Conservation (phyloP, 495 filamentous ascomycete species). For the Hyaloscypha bicolor region DNA sequence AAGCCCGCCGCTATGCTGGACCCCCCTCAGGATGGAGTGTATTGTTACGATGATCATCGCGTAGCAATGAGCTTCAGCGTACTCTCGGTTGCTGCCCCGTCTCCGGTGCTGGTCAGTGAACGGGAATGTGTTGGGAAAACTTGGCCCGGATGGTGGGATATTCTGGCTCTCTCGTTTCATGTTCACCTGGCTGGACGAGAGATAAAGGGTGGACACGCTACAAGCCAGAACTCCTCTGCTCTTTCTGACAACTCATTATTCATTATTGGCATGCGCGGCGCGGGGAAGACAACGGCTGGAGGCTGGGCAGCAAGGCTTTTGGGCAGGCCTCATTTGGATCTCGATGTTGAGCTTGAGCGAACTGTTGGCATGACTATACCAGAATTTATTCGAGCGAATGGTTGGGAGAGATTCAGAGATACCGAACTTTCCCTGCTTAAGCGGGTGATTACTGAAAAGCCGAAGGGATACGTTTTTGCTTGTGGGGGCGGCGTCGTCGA, state of each 20-base stretch:
- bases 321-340: constrained; percentile 76
- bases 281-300: constrained; percentile 93
- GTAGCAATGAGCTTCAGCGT: constrained; percentile 99
- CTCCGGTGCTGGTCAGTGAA: constrained; percentile 78
- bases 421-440: constrained; percentile 77
- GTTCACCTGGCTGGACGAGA: constrained; percentile 75
- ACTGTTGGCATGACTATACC: constrained; percentile 75
- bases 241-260: constrained; percentile 67
- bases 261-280: constrained; percentile 97
- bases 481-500: constrained; percentile 95
- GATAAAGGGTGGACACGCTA: constrained; percentile 44
- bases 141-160: constrained; percentile 99
- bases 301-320: constrained; percentile 78
- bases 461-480: constrained; percentile 81
- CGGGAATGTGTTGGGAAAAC: constrained; percentile 95
- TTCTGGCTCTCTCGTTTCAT: constrained; percentile 72
- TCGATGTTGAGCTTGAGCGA: constrained; percentile 83
- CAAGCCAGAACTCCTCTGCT: constrained; percentile 13
- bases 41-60: constrained; percentile 97
- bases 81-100: constrained; percentile 74
- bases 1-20: constrained; percentile 61
- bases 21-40: constrained; percentile 67
- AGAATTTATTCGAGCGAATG: constrained; percentile 72
- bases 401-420: constrained; percentile 88
- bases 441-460: constrained; percentile 69